phyloP scores from a whole-genome alignment of 139 green algal species.

The Tetraselmis chui region DNA sequence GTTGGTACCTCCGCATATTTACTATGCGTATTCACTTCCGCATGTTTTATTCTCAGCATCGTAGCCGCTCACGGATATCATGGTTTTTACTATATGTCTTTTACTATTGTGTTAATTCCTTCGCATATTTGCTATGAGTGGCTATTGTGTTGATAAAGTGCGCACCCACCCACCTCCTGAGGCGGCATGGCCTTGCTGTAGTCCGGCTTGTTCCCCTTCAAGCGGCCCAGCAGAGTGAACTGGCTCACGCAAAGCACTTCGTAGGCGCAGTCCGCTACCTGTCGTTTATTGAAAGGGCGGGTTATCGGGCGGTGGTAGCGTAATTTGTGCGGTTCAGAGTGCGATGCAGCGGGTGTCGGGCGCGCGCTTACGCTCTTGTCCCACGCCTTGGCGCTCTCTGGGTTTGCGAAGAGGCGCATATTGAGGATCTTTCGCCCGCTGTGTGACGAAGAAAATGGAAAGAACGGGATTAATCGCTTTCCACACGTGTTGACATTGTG shows the following conservation, averaged over 20 bases:
- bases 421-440: conserved; percentile 40
- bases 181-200: conserved; percentile 63
- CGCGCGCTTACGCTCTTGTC: conserved; percentile 27
- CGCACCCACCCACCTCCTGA: conserved; percentile 18
- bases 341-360: background rate
- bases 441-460: no score
- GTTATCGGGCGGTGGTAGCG: background rate
- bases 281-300: no score
- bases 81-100: no score
- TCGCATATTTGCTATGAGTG: no score
- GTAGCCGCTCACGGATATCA: no score
- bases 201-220: conserved; percentile 73
- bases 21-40: no score
- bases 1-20: no score
- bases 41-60: no score
- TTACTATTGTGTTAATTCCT: no score
- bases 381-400: conserved; percentile 40
- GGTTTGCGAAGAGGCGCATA: conserved; percentile 45
- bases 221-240: conserved; percentile 65
- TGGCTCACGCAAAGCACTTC: conserved; percentile 63
- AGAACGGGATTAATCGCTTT: no score
- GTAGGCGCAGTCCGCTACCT: conserved; percentile 31
- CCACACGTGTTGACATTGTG: no score
- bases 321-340: background rate
- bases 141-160: background rate